Conservation (phyloP, 2,329 filamentous ascomycete genomes). For the Aureobasidium namibiae region DNA sequence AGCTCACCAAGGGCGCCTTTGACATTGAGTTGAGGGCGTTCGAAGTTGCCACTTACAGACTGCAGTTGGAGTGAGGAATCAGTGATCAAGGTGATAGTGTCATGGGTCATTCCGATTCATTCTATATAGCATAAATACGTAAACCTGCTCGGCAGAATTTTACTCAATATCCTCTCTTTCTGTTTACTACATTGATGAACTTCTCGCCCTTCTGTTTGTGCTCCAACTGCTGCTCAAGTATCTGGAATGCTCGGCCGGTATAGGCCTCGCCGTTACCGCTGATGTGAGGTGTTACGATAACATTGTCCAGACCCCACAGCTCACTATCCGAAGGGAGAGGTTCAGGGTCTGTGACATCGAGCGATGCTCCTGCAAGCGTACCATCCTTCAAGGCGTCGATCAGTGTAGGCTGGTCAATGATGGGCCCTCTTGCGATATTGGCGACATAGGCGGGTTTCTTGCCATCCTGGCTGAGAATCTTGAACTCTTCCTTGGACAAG, state of each 20-base stretch:
- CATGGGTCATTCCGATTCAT: background rate
- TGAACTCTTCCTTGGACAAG: slow-evolving; percentile 47
- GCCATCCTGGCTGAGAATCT: slow-evolving; percentile 23
- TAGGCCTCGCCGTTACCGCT: slow-evolving; percentile 49
- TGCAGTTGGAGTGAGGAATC: slow-evolving; percentile 21
- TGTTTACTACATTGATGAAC: slow-evolving; percentile 55
- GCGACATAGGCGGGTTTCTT: slow-evolving; percentile 45
- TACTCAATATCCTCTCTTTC: slow-evolving; percentile 51
- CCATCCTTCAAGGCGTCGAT: slow-evolving; percentile 52
- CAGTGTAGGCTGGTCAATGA: slow-evolving; percentile 55
- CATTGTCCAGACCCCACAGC: slow-evolving; percentile 62
- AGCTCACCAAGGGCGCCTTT: slow-evolving; percentile 35
- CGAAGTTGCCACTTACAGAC: slow-evolving; percentile 31
- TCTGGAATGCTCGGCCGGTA: slow-evolving; percentile 47
- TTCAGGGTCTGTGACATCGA: slow-evolving; percentile 75
- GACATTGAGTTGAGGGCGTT: slow-evolving; percentile 32
- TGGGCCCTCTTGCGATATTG: slow-evolving; percentile 62
- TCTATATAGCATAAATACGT: background rate
- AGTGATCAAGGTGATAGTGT: background rate
- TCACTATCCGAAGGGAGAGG: slow-evolving; percentile 60
- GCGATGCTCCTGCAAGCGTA: slow-evolving; percentile 56
- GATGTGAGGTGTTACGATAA: slow-evolving; percentile 61
- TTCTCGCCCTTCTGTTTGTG: slow-evolving; percentile 43
- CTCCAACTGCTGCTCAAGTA: slow-evolving; percentile 51
- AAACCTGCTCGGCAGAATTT: background rate